Evolutionary conservation across 306 rosid genomes (phyloP).

Genomic region (Cercis canadensis): DNA sequence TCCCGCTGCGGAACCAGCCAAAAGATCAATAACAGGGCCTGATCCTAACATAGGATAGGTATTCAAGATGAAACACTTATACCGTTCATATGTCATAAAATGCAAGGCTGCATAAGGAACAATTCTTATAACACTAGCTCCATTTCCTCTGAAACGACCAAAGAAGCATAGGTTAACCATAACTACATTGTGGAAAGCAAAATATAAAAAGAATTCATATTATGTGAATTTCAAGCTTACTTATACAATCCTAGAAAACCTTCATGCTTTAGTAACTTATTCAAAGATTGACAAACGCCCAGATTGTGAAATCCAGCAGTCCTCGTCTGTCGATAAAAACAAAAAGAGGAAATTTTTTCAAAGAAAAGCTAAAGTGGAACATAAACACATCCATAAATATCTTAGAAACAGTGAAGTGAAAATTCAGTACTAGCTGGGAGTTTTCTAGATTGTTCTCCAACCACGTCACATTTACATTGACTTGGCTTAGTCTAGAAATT

Average conservation of each 20-base stretch:
- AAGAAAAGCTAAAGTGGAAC: slow-evolving; percentile 17
- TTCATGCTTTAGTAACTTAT: slow-evolving; percentile 71
- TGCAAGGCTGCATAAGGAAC: slow-evolving; percentile 96
- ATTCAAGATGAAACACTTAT: slow-evolving; percentile 79
- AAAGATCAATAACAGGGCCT: slow-evolving; percentile 89
- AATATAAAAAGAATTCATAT: neutral
- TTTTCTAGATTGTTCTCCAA: no score
- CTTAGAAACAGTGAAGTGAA: neutral
- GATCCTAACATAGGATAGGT: slow-evolving; percentile 72
- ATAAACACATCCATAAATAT: neutral
- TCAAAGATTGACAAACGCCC: slow-evolving; percentile 78
- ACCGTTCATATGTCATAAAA: slow-evolving; percentile 96
- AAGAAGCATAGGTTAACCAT: slow-evolving; percentile 26
- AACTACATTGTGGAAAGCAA: neutral
- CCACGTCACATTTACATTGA: no score
- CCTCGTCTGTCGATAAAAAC: slow-evolving; percentile 65
- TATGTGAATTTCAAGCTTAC: slow-evolving; percentile 55
- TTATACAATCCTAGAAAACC: slow-evolving; percentile 83
- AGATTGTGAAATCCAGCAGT: slow-evolving; percentile 78
- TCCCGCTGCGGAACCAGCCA: slow-evolving; percentile 97
- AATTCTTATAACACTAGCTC: slow-evolving; percentile 90
- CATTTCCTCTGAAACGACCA: slow-evolving; percentile 81
- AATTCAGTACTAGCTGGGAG: neutral
- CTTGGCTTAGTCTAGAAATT: no score
- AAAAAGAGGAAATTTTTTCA: neutral